A percentile compares a stretch with the other conserved stretches of the same genome.
phyloP scores from a whole-genome alignment of 2,329 filamentous ascomycete genomes.

The Pseudocercospora fijiensis region DNA sequence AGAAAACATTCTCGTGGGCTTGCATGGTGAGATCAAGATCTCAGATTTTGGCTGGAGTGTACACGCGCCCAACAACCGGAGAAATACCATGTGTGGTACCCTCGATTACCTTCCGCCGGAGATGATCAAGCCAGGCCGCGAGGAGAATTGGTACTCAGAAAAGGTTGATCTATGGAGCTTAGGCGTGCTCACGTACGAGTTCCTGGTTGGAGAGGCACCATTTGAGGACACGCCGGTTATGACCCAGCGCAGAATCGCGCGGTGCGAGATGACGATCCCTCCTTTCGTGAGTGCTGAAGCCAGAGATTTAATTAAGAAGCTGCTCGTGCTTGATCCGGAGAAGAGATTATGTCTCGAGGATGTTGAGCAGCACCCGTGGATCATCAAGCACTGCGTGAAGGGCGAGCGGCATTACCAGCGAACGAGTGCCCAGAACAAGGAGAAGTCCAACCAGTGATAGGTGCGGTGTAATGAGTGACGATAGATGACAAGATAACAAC shows the following conservation, averaged over 20 bases:
- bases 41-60: constrained; percentile 99
- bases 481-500: constrained; percentile 1
- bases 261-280: constrained; percentile 89
- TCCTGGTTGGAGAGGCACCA: constrained; percentile 90
- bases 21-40: constrained; percentile 97
- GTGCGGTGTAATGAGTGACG: background rate
- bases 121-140: constrained; percentile 82
- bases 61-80: constrained; percentile 89
- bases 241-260: constrained; percentile 85
- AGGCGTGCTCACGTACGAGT: constrained; percentile 94
- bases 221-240: constrained; percentile 95
- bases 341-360: constrained; percentile 89
- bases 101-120: constrained; percentile 96
- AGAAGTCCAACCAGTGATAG: constrained; percentile 19
- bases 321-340: constrained; percentile 88
- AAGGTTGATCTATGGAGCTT: constrained; percentile 97
- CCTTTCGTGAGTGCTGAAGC: constrained; percentile 88
- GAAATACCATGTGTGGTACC: constrained; percentile 95
- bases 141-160: constrained; percentile 85
- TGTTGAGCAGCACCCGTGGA: constrained; percentile 90
- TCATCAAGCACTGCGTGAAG: constrained; percentile 84
- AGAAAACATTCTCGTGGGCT: constrained; percentile 92
- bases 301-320: constrained; percentile 83
- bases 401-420: constrained; percentile 48
- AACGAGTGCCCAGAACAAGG: constrained; percentile 39